Evolutionary conservation across 768 basidiomycete genomes (phyloP).

Genomic region (Calocybe indica): DNA sequence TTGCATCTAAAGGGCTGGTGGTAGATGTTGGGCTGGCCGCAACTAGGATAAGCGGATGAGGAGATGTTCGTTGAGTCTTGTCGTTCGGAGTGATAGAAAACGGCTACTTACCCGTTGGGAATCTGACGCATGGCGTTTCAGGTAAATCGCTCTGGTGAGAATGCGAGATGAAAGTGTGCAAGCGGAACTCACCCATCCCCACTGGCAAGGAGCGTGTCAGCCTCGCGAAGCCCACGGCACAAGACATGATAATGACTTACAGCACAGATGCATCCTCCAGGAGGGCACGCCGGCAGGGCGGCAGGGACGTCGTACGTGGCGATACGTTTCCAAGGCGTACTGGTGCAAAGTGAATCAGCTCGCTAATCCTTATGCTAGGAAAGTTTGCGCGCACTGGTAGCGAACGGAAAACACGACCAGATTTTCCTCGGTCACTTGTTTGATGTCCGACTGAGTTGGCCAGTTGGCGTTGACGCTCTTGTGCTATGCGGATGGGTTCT

Average conservation of each 20-base stretch:
- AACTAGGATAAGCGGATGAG: conserved; percentile 21
- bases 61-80: background rate
- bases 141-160: background rate
- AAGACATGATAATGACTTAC: conserved; percentile 23
- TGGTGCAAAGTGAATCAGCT: conserved; percentile 8
- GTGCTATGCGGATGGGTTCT: background rate
- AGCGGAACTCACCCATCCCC: conserved; percentile 38
- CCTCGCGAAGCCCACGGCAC: background rate
- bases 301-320: conserved; percentile 42
- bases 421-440: conserved; percentile 38
- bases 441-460: conserved; percentile 35
- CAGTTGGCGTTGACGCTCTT: background rate
- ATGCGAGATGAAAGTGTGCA: background rate
- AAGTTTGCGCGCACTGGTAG: conserved; percentile 30
- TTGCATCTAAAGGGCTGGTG: conserved; percentile 39
- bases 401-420: conserved; percentile 47
- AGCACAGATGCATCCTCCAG: conserved; percentile 46
- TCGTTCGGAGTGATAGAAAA: background rate
- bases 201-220: conserved; percentile 22
- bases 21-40: conserved; percentile 52
- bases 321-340: conserved; percentile 49
- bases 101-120: conserved; percentile 30
- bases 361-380: too few species aligned
- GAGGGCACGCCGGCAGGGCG: conserved; percentile 42
- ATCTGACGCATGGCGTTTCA: conserved; percentile 15